Evolutionary conservation across 148 eudicot genomes (phyloP), one percentile per base, ranked within the genome.

Genomic region (Beta vulgaris): DNA sequence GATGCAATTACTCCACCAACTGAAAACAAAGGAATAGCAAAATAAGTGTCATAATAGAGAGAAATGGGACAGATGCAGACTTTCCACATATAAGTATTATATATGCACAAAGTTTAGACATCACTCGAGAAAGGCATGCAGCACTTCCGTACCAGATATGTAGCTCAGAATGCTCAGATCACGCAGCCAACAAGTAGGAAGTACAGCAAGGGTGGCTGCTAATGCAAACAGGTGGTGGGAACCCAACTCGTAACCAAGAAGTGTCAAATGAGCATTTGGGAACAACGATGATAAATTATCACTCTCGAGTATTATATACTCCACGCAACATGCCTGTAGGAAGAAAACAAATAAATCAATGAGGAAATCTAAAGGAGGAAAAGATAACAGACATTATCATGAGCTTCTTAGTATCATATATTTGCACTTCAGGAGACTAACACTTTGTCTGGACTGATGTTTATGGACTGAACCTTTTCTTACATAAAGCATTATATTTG

Each of bases 1-100:
- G 97, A 90, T 53, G 99, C 97, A 77, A 95, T 67, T 74, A 95
- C 99, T 78, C 99, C 99, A n/a, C 99, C 98, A 78, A 87, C 98
- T 91, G 90, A 40, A 81, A 76, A 75, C 40, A 62, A 75, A 75
- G 28, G 64, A 55, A 49, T n/a, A 57, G 72, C 10, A 80, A 51
- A 23, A 66, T 53, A 6, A 58, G 29, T 51, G n/a, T n/a, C n/a
- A n/a, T n/a, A n/a, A n/a, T n/a, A n/a, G n/a, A n/a, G n/a, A n/a
- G n/a, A n/a, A n/a, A n/a, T n/a, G n/a, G 32, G 28, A 51, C 37
- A 18, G 19, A 63, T n/a, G 11, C 49, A 73, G 44, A 67, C 58
- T 14, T 77, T n/a, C n/a, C n/a, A n/a, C n/a, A n/a, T n/a, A n/a
- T n/a, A n/a, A n/a, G n/a, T 4, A 51, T 51, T 39, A 39, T 3